These are phyloP conservation scores for Chrysopogon serrulatus DNA, from an alignment of 176 grass and related monocot genomes.

Conservation along the genomic window DNA sequence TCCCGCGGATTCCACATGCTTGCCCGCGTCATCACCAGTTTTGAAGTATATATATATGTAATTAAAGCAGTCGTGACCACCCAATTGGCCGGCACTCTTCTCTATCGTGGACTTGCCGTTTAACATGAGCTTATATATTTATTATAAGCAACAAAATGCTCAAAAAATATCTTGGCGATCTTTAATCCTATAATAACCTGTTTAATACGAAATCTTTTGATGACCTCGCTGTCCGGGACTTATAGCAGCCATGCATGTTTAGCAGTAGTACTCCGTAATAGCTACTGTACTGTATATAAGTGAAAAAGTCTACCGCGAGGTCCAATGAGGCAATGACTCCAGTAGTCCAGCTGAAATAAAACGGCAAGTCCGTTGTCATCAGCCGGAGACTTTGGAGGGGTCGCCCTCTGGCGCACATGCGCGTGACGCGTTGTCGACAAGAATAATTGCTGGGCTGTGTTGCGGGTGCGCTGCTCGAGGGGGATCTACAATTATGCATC, in stretches of 20 bases:
- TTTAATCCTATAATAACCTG: too few species aligned
- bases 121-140: too few species aligned
- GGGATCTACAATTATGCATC: too few species aligned
- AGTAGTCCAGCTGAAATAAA: too few species aligned
- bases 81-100: neutral
- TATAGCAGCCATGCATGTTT: too few species aligned
- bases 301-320: too few species aligned
- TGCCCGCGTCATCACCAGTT: neutral
- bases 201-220: neutral
- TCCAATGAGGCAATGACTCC: too few species aligned
- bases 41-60: neutral
- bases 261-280: too few species aligned
- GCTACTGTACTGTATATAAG: too few species aligned
- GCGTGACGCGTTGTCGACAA: neutral
- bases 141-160: neutral
- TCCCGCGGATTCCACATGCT: neutral
- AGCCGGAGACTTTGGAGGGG: neutral
- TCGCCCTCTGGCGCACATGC: neutral
- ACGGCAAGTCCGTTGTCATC: neutral
- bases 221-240: neutral
- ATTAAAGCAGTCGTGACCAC: too few species aligned
- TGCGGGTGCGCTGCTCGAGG: too few species aligned
- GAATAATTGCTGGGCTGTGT: too few species aligned
- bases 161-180: neutral
- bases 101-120: neutral